Conservation (phyloP, 2,329 filamentous ascomycete species). For the Pestalotiopsis sp. region DNA sequence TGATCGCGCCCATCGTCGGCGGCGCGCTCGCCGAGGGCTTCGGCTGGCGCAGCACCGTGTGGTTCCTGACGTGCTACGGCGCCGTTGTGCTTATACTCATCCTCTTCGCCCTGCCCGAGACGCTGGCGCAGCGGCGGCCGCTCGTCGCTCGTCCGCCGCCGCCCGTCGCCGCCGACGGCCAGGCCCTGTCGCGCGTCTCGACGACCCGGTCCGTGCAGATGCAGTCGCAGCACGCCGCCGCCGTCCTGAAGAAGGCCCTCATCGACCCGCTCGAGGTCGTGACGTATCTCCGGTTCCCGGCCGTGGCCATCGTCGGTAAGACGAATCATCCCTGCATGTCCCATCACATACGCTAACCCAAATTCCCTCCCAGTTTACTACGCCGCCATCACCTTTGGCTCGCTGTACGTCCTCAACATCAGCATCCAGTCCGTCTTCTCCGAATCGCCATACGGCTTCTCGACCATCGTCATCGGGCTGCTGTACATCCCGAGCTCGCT, state of each 20-base stretch:
- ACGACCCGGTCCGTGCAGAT: slow-evolving; percentile 62
- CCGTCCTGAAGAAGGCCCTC: slow-evolving; percentile 59
- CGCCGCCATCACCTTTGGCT: slow-evolving; percentile 72
- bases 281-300: slow-evolving; percentile 70
- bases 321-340: background rate
- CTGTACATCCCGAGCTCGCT: slow-evolving; percentile 75
- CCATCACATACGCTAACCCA: background rate
- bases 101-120: slow-evolving; percentile 65
- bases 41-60: slow-evolving; percentile 76
- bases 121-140: slow-evolving; percentile 44
- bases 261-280: slow-evolving; percentile 74
- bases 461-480: slow-evolving; percentile 68
- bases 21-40: slow-evolving; percentile 68
- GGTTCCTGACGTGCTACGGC: slow-evolving; percentile 74
- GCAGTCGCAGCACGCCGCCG: slow-evolving; percentile 54
- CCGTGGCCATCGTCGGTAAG: slow-evolving; percentile 61
- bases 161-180: slow-evolving; percentile 9
- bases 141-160: slow-evolving; percentile 4
- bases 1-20: slow-evolving; percentile 76
- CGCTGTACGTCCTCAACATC: slow-evolving; percentile 77
- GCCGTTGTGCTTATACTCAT: slow-evolving; percentile 55
- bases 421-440: slow-evolving; percentile 72
- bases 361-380: slow-evolving; percentile 55
- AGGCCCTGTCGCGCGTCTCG: slow-evolving; percentile 49
- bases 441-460: slow-evolving; percentile 65